Evolutionary conservation across 306 rosid genomes (phyloP), one percentile per base, ranked within the genome.

Genomic region (Delonix regia): DNA sequence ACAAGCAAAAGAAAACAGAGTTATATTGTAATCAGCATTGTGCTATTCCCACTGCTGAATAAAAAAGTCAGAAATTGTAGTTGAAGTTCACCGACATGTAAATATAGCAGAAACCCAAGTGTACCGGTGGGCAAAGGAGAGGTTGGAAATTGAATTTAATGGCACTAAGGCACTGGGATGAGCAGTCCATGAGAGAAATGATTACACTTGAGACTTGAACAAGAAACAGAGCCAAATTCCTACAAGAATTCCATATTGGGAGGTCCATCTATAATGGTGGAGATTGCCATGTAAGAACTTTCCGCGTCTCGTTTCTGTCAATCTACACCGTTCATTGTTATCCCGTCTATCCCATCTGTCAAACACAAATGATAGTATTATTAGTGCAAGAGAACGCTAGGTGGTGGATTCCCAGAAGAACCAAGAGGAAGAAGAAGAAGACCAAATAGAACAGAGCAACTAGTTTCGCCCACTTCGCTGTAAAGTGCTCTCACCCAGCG

Each of bases 211-310:
- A 71, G 90, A 84, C 88, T 81, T 34, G 9, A n/a, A 18, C 56
- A 48, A 18, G 76, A 61, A 78, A 10, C 73, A 64, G 2, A 41
- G 30, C 16, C 5, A 19, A 24, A 61, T 45, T 60, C 42, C 9
- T 41, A 62, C 6, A 7, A 36, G 18, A 49, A 13, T 63, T 48
- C 83, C 85, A 82, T 71, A 69, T 70, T 83, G 85, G 75, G 72
- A 84, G 79, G 84, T 74, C 82, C 84, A 82, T 80, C 83, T 61
- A 76, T 76, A 87, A 82, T 87, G 86, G 80, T 78, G 81, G 85
- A 74, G 79, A 73, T 68, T 33, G 55, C 79, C 61, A 82, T 79
- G 47, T 42, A 4, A 28, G 57, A 64, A 75, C 7, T 74, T 53
- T 44, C 61, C 71, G 59, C 57, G 83, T 74, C 79, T 42, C 27